These are phyloP conservation scores for Aureobasidium sp. DNA, from an alignment of 2,329 filamentous ascomycete species.

Conservation along the genomic window DNA sequence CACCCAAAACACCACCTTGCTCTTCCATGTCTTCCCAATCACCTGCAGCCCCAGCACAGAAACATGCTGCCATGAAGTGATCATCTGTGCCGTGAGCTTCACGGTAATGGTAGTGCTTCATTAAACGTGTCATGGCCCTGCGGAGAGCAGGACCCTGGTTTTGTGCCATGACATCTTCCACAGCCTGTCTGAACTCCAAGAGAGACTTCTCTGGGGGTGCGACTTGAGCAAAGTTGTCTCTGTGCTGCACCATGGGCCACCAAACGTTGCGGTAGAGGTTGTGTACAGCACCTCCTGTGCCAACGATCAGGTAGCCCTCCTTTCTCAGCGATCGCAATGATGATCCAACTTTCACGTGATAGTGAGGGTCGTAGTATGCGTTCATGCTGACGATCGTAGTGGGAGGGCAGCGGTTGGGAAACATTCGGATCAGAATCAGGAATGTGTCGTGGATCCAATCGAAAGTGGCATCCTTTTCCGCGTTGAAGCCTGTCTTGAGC, in stretches of 20 bases:
- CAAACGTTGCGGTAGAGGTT: slow-evolving; percentile 61
- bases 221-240: slow-evolving; percentile 54
- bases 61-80: slow-evolving; percentile 58
- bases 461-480: slow-evolving; percentile 44
- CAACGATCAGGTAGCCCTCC: slow-evolving; percentile 49
- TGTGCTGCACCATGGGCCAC: slow-evolving; percentile 53
- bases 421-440: slow-evolving; percentile 61
- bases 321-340: slow-evolving; percentile 47
- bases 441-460: slow-evolving; percentile 68
- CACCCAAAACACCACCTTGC: neutral
- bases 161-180: slow-evolving; percentile 51
- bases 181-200: slow-evolving; percentile 56
- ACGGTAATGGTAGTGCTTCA: slow-evolving; percentile 58
- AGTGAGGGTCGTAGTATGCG: slow-evolving; percentile 47
- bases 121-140: slow-evolving; percentile 49
- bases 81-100: slow-evolving; percentile 63
- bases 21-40: slow-evolving; percentile 22
- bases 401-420: slow-evolving; percentile 54
- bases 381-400: slow-evolving; percentile 53
- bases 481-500: slow-evolving; percentile 44
- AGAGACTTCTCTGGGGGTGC: slow-evolving; percentile 51
- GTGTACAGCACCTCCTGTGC: slow-evolving; percentile 56
- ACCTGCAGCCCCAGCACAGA: slow-evolving; percentile 50
- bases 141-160: slow-evolving; percentile 46
- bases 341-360: slow-evolving; percentile 49